Conservation (phyloP, 345 rosid species). For the Rhizophora apiculata region DNA sequence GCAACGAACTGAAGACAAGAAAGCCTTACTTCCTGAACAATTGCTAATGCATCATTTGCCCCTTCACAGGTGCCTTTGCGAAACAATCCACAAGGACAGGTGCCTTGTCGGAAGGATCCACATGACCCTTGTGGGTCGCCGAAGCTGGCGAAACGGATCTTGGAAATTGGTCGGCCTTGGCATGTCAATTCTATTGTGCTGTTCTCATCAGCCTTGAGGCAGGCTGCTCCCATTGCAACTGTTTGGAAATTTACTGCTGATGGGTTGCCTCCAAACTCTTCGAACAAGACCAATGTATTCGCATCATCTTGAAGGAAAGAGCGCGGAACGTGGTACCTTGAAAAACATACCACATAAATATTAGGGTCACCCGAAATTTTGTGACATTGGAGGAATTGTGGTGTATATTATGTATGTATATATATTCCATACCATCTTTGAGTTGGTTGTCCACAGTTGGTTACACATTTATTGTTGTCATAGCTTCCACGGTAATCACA, state of each 20-base stretch:
- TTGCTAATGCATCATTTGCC: not conserved
- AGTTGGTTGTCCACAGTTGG: conserved; percentile 10
- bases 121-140: conserved; percentile 19
- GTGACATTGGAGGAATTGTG: not conserved
- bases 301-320: not conserved
- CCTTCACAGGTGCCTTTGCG: not conserved
- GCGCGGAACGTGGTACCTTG: conserved; percentile 17
- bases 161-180: not conserved
- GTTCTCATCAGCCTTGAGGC: not conserved
- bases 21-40: not conserved
- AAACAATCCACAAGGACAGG: conserved; percentile 2
- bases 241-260: conserved; percentile 8
- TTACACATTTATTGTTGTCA: not conserved
- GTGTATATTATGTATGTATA: too few species aligned
- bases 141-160: conserved; percentile 10
- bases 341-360: not conserved
- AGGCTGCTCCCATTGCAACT: not conserved
- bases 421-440: conserved; percentile 8
- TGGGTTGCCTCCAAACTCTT: conserved; percentile 16
- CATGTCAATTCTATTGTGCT: conserved; percentile 3
- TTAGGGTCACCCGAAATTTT: not conserved
- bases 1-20: not conserved
- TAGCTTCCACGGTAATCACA: conserved; percentile 15
- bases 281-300: conserved; percentile 18
- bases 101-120: not conserved